phyloP scores from a whole-genome alignment of 2,329 filamentous ascomycete genomes.

The Fusarium odoratissimum region DNA sequence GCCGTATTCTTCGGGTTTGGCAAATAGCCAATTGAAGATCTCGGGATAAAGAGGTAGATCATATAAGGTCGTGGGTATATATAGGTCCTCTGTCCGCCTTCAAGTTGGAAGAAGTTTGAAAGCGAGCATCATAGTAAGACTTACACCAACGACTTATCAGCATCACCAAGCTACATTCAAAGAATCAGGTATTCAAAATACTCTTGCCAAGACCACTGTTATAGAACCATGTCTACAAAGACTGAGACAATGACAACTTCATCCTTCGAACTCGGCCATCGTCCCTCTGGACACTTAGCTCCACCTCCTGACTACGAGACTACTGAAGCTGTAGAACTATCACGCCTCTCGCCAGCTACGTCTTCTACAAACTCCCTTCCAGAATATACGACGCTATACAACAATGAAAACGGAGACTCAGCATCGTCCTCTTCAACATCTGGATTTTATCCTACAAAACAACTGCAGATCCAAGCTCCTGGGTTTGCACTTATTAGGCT shows the following conservation, averaged over 20 bases:
- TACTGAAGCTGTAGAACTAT: conserved; percentile 42
- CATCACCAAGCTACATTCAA: background rate
- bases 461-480: conserved; percentile 61
- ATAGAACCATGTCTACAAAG: conserved; percentile 22
- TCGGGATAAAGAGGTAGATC: background rate
- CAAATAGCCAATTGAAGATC: background rate
- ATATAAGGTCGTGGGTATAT: conserved; percentile 3
- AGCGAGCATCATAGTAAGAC: background rate
- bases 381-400: conserved; percentile 37
- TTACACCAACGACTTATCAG: background rate
- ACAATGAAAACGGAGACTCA: background rate
- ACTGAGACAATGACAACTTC: background rate
- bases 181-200: background rate
- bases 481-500: conserved; percentile 59
- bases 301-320: conserved; percentile 48
- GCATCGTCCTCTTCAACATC: conserved; percentile 14
- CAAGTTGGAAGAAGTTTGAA: background rate
- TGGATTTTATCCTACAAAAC: conserved; percentile 56
- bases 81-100: background rate
- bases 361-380: conserved; percentile 47
- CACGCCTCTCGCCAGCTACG: conserved; percentile 40
- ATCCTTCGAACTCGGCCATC: conserved; percentile 2
- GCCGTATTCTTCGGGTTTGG: conserved; percentile 38
- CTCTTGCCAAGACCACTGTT: too few species aligned
- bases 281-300: conserved; percentile 23